Evolutionary conservation across 805 yeast genomes (phyloP), one percentile per base, ranked within the genome.

Genomic region (Jamesozyma hellenica): DNA sequence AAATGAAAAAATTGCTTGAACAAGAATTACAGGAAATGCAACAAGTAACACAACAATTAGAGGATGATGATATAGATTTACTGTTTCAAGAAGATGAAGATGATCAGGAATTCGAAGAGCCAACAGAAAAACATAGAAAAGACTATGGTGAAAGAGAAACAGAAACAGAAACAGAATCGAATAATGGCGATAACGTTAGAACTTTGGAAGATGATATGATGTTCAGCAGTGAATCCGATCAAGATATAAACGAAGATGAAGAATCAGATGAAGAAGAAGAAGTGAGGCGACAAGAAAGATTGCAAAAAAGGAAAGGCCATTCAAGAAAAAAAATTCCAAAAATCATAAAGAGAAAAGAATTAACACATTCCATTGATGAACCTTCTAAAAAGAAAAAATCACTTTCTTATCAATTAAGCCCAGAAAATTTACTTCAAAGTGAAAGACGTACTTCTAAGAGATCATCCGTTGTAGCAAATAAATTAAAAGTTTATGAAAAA

Each of bases 381-480:
- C 38, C 37, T 18, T 10, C 39, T 15, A 43, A 38, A 35, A 50
- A 38, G 37, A 43, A 41, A 26, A 53, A 35, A 32, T 45, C 38
- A 28, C 51, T 46, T 38, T 52, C 46, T 42, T 67, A 53, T 42
- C 47, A 66, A 45, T 53, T 70, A 3, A 66, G 64, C 47, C 72
- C 81, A 0, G 79, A 72, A 11, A 65, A 76, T 13, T 55, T 83
- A 21, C 54, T 81, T 16, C 60, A 68, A 13, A 58, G 66, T 1
- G 66, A 66, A 4, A 68, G 95, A 56, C 68, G 95, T 51, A 74
- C 81, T 0, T 83, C 95, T 0, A 74, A 85, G 14, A 74, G 98
- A 56, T 65, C 75, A 9, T 72, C 94, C 0, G 92, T 94, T 0
- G 72, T 84, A 4, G 77, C 78, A 49, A 85, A 77, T 55, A 85